These are phyloP conservation scores for Penicillium expansum DNA, from an alignment of 2,329 filamentous ascomycete genomes.

Conservation along the genomic window DNA sequence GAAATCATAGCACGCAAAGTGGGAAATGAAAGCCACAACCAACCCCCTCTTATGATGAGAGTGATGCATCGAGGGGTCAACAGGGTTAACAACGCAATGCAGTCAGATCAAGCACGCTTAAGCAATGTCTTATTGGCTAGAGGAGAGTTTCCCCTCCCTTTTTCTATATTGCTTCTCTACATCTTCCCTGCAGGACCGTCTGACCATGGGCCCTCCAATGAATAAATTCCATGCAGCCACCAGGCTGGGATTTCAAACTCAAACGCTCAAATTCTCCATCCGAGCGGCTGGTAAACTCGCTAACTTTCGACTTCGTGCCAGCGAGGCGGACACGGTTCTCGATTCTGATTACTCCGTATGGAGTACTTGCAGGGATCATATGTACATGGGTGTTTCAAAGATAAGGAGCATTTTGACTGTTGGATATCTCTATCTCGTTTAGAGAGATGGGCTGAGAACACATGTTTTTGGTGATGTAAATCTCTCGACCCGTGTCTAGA, in stretches of 20 bases:
- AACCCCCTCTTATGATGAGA: not conserved
- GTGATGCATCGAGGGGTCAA: not conserved
- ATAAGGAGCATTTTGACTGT: not conserved
- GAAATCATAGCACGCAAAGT: not conserved
- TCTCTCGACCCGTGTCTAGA: not conserved
- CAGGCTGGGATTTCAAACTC: not conserved
- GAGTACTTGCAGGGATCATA: too few species aligned
- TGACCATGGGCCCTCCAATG: not conserved
- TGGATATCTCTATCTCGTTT: not conserved
- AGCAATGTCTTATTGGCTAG: not conserved
- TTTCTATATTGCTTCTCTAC: slow-evolving; percentile 4
- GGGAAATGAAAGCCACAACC: not conserved
- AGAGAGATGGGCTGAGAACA: not conserved
- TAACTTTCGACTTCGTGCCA: not conserved
- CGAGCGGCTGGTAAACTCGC: not conserved
- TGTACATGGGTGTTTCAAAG: not conserved
- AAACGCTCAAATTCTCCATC: not conserved
- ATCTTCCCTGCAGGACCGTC: slow-evolving; percentile 4
- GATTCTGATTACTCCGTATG: not conserved
- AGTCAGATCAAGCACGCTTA: not conserved
- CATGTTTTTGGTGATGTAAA: not conserved
- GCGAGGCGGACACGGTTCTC: not conserved
- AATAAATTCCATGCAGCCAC: not conserved
- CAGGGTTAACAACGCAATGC: not conserved
- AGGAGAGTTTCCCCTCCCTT: not conserved